Conservation (phyloP, 2,329 filamentous ascomycete genomes). For the Scytalidium sp. region DNA sequence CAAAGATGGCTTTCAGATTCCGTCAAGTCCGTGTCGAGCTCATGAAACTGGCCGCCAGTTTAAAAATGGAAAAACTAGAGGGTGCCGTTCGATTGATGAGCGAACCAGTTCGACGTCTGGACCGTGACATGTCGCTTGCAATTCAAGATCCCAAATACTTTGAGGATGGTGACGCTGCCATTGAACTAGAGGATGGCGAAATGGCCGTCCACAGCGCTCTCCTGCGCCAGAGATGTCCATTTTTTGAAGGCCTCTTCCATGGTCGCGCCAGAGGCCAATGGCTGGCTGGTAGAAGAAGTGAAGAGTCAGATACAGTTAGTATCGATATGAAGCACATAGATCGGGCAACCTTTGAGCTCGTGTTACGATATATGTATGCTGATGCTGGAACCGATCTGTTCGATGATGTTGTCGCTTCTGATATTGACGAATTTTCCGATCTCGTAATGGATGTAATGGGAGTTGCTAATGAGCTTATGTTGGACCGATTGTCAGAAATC, state of each 20-base stretch:
- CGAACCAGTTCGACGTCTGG: constrained; percentile 59
- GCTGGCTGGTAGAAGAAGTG: constrained; percentile 67
- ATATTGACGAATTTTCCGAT: constrained; percentile 82
- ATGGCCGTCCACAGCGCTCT: constrained; percentile 74
- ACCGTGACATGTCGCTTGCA: constrained; percentile 68
- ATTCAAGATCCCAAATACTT: constrained; percentile 69
- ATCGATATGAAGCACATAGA: constrained; percentile 84
- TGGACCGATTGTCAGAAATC: constrained; percentile 84
- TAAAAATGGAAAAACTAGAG: constrained; percentile 72
- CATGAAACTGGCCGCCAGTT: constrained; percentile 75
- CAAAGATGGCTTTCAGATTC: constrained; percentile 67
- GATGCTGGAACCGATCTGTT: constrained; percentile 82
- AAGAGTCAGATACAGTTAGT: constrained; percentile 50
- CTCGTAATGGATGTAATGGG: constrained; percentile 88
- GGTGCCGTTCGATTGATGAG: constrained; percentile 74
- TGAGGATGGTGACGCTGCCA: constrained; percentile 72
- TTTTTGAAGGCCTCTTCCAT: constrained; percentile 86
- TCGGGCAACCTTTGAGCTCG: constrained; percentile 69
- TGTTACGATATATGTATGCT: constrained; percentile 78
- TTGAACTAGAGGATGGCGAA: constrained; percentile 70
- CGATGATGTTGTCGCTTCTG: constrained; percentile 66
- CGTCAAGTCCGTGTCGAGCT: constrained; percentile 79
- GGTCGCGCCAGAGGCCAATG: constrained; percentile 85
- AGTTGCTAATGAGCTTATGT: constrained; percentile 91
- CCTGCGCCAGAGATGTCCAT: constrained; percentile 81